Evolutionary conservation across 2,329 filamentous ascomycete species (phyloP).

Genomic region (Rasamsonia emersonii): DNA sequence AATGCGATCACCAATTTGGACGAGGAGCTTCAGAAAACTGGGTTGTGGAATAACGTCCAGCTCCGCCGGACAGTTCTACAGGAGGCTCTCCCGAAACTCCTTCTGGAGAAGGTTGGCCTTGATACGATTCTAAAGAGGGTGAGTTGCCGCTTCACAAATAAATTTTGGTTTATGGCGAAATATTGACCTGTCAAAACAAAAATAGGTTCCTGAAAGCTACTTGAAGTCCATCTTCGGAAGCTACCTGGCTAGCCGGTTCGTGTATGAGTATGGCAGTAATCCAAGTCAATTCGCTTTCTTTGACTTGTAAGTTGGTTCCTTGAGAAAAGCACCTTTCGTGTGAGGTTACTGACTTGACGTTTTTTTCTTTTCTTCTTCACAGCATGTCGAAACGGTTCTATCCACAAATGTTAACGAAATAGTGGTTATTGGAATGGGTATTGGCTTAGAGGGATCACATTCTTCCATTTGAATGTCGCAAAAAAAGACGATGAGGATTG

Average conservation of each 20-base stretch:
- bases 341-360: too few relatives aligned
- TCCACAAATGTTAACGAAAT: conserved; percentile 3
- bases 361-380: too few relatives aligned
- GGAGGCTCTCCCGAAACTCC: conserved; percentile 75
- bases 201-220: conserved; percentile 76
- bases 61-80: conserved; percentile 69
- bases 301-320: conserved; percentile 93
- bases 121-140: conserved; percentile 77
- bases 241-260: conserved; percentile 88
- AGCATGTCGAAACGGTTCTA: conserved; percentile 30
- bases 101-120: conserved; percentile 83
- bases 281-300: conserved; percentile 98
- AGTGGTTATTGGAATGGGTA: too few relatives aligned
- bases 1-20: conserved; percentile 92
- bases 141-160: too few relatives aligned
- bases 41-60: conserved; percentile 76
- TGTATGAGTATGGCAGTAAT: conserved; percentile 87
- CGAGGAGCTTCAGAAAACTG: conserved; percentile 88
- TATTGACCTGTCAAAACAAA: too few relatives aligned
- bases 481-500: too few relatives aligned
- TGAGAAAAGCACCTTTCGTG: too few relatives aligned
- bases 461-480: too few relatives aligned
- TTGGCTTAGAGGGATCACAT: too few relatives aligned
- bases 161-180: too few relatives aligned
- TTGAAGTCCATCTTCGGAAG: conserved; percentile 92